Evolutionary conservation across 495 filamentous ascomycete genomes (phyloP).

Genomic region (Lindgomyces ingoldianus): DNA sequence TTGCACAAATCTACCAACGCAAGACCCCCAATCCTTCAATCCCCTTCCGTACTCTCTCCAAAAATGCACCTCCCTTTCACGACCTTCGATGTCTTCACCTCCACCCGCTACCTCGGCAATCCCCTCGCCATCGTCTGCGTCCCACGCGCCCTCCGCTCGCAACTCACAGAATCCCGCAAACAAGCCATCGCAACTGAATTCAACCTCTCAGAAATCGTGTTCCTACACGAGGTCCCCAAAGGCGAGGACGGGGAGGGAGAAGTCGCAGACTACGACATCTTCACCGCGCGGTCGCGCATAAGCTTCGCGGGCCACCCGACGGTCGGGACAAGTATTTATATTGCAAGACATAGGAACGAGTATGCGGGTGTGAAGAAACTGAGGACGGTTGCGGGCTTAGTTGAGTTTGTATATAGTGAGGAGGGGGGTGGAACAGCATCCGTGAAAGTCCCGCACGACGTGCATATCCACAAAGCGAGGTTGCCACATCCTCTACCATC

Average conservation of each 20-base stretch:
- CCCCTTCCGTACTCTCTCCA: too few relatives aligned
- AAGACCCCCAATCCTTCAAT: too few relatives aligned
- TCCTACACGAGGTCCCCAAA: conserved; percentile 56
- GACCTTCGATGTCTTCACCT: conserved; percentile 72
- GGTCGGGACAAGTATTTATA: conserved; percentile 65
- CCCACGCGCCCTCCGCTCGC: conserved; percentile 40
- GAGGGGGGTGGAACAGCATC: conserved; percentile 40
- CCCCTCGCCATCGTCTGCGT: conserved; percentile 65
- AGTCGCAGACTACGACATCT: conserved; percentile 66
- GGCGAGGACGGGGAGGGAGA: too few relatives aligned
- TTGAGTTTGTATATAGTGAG: conserved; percentile 7
- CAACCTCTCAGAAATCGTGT: conserved; percentile 84
- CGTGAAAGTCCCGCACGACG: conserved; percentile 64
- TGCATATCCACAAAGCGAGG: conserved; percentile 58
- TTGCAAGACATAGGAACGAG: conserved; percentile 8
- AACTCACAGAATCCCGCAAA: conserved; percentile 56
- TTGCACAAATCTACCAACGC: too few relatives aligned
- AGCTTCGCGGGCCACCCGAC: conserved; percentile 80
- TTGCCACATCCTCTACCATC: conserved; percentile 31
- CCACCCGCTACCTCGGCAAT: conserved; percentile 59
- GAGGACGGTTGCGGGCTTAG: conserved; percentile 12
- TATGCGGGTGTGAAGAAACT: conserved; percentile 8
- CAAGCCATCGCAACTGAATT: conserved; percentile 73
- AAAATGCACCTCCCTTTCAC: conserved; percentile 45
- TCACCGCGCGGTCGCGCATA: conserved; percentile 62